Evolutionary conservation across 2,329 filamentous ascomycete species (phyloP).

Genomic region (Microdochium paspali): DNA sequence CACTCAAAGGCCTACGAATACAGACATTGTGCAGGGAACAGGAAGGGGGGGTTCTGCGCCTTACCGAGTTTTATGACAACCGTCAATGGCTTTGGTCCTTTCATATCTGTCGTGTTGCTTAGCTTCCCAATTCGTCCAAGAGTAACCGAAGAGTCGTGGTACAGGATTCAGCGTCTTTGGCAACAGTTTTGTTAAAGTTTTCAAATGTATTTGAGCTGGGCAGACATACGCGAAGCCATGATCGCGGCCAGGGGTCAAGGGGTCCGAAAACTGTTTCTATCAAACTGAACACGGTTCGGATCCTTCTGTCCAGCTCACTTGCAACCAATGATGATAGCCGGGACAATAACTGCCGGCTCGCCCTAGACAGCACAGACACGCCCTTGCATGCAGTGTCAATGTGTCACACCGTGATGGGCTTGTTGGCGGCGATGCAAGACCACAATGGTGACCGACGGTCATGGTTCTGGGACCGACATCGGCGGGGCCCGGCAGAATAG

Average conservation of each 20-base stretch:
- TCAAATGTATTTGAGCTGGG: neutral
- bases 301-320: neutral
- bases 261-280: neutral
- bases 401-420: neutral
- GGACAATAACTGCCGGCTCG: neutral
- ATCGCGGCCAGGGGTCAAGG: neutral
- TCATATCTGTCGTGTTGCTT: conserved; percentile 46
- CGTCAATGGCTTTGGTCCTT: conserved; percentile 54
- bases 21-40: neutral
- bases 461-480: neutral
- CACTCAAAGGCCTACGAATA: too few relatives aligned
- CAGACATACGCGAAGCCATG: neutral
- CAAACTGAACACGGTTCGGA: neutral
- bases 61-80: conserved; percentile 84
- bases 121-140: neutral
- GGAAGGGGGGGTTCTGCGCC: too few relatives aligned
- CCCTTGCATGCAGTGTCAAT: neutral
- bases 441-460: neutral
- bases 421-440: neutral
- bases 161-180: too few relatives aligned
- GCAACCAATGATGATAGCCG: neutral
- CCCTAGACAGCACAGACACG: neutral
- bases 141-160: too few relatives aligned
- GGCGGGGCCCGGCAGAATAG: neutral
- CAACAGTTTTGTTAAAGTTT: neutral